Conservation (phyloP, 2,329 filamentous ascomycete species). For the Venturia carpophila region DNA sequence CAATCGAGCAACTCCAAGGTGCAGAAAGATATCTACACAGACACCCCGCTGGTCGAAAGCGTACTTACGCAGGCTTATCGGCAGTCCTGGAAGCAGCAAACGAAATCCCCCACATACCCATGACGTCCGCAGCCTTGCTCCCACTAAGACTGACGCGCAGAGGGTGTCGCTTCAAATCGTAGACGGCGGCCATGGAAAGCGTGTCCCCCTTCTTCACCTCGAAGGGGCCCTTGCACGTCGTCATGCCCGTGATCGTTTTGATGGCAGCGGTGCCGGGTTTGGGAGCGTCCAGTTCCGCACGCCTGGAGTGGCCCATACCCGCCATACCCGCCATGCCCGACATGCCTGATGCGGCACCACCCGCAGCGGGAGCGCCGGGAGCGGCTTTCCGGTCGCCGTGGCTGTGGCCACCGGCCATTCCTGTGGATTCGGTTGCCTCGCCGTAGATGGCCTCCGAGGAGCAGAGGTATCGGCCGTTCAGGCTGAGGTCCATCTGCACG, state of each 20-base stretch:
- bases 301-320: constrained; percentile 1
- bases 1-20: no score
- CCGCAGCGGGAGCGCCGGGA: not conserved
- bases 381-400: constrained; percentile 1
- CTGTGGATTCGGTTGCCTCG: not conserved
- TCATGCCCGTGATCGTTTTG: constrained; percentile 15
- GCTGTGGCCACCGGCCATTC: not conserved
- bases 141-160: not conserved
- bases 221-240: constrained; percentile 12
- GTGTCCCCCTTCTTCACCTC: constrained; percentile 16
- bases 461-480: constrained; percentile 14
- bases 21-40: no score
- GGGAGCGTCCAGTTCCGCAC: not conserved
- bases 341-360: no score
- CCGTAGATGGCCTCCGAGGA: constrained; percentile 16
- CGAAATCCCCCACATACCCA: constrained; percentile 17
- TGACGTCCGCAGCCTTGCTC: constrained; percentile 14
- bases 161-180: constrained; percentile 14
- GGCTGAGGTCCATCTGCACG: not conserved
- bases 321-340: no score
- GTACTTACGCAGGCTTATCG: no score
- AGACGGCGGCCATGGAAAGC: constrained; percentile 12
- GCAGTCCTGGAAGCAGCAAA: not conserved
- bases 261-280: not conserved
- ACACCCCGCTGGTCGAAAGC: no score